Conservation (phyloP, 768 basidiomycete genomes). For the Jaapia argillacea region DNA sequence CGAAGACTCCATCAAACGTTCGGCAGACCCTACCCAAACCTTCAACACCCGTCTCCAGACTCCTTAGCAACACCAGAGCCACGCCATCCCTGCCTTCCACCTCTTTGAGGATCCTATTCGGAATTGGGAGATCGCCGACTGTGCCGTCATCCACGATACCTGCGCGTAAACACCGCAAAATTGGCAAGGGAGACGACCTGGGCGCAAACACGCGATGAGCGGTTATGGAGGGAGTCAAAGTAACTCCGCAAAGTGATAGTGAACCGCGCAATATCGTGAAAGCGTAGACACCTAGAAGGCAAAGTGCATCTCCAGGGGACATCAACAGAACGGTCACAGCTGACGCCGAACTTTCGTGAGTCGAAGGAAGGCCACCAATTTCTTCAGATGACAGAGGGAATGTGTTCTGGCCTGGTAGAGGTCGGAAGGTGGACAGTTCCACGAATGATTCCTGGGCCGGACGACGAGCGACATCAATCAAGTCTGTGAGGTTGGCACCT, state of each 20-base stretch:
- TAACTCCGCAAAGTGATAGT: slow-evolving; percentile 47
- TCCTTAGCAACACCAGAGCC: slow-evolving; percentile 47
- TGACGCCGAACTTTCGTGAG: background rate
- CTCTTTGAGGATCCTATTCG: slow-evolving; percentile 6
- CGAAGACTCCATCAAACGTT: slow-evolving; percentile 54
- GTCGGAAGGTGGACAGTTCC: slow-evolving; percentile 40
- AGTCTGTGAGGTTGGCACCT: too few species aligned
- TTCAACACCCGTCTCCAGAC: slow-evolving; percentile 50
- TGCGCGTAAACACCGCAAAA: slow-evolving; percentile 24
- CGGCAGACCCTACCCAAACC: slow-evolving; percentile 54
- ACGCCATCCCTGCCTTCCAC: slow-evolving; percentile 11
- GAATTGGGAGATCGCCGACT: slow-evolving; percentile 7
- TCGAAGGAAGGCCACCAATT: slow-evolving; percentile 11
- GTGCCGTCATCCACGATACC: slow-evolving; percentile 8
- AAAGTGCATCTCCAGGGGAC: slow-evolving; percentile 37
- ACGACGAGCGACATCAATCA: slow-evolving; percentile 1
- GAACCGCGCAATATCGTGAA: slow-evolving; percentile 55
- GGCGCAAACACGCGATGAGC: slow-evolving; percentile 63
- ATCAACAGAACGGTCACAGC: slow-evolving; percentile 34
- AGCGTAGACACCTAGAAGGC: slow-evolving; percentile 58
- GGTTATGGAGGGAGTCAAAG: slow-evolving; percentile 28
- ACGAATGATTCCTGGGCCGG: slow-evolving; percentile 7
- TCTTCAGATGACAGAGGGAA: slow-evolving; percentile 36
- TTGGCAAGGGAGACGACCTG: slow-evolving; percentile 66
- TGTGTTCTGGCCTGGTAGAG: slow-evolving; percentile 32